Conservation (phyloP, 108 stramenopile species). For the Mayamaea pseudoterrestris region DNA sequence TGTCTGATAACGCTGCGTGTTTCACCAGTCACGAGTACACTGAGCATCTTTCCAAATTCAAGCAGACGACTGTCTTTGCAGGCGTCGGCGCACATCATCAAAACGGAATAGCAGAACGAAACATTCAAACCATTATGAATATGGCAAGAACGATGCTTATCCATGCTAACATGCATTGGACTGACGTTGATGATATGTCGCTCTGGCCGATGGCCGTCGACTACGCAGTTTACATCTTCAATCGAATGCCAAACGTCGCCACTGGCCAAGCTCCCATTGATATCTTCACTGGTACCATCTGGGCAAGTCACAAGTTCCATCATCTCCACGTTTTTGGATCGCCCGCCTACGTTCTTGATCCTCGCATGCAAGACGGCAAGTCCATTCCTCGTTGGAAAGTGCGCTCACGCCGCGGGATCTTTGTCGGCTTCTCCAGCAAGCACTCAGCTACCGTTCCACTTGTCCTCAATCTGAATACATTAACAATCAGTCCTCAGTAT, state of each 20-base stretch:
- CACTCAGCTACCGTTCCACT: slow-evolving; percentile 7
- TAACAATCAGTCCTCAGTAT: slow-evolving; percentile 18
- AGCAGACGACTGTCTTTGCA: neutral
- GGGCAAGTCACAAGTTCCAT: neutral
- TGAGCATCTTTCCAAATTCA: too few species aligned
- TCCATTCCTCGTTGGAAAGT: slow-evolving; percentile 17
- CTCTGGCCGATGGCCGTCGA: slow-evolving; percentile 33
- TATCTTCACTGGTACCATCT: slow-evolving; percentile 7
- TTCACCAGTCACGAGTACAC: too few species aligned
- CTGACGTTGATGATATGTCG: slow-evolving; percentile 2
- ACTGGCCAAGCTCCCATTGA: slow-evolving; percentile 6
- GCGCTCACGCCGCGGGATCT: slow-evolving; percentile 15
- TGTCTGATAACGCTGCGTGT: too few species aligned
- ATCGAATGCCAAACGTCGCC: slow-evolving; percentile 13
- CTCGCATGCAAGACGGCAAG: neutral
- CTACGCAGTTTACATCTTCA: slow-evolving; percentile 21
- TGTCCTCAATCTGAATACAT: slow-evolving; percentile 14
- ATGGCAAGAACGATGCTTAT: slow-evolving; percentile 26
- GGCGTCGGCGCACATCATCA: slow-evolving; percentile 10
- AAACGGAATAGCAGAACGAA: slow-evolving; percentile 23
- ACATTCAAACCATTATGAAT: slow-evolving; percentile 15
- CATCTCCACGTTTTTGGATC: slow-evolving; percentile 22
- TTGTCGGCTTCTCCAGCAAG: slow-evolving; percentile 14
- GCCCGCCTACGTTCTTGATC: slow-evolving; percentile 4
- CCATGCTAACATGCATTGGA: slow-evolving; percentile 24